Conservation (phyloP, 78 protist species). For the Speleostelium caveatum region DNA sequence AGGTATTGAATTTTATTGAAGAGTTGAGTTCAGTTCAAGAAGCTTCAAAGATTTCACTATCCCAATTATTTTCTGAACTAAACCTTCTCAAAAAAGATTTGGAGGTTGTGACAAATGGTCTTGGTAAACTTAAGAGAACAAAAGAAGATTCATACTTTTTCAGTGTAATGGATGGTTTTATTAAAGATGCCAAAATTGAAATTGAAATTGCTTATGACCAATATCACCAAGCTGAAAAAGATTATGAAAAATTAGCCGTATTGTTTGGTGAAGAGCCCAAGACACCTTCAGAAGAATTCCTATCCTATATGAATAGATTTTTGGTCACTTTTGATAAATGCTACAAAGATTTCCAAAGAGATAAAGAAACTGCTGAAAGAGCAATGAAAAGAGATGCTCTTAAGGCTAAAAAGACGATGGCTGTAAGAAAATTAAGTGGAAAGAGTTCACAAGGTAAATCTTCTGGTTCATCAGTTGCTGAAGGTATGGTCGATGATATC, state of each 20-base stretch:
- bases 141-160: conserved; percentile 53
- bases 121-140: conserved; percentile 43
- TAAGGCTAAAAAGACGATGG: conserved; percentile 29
- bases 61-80: conserved; percentile 1
- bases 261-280: conserved; percentile 70
- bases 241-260: conserved; percentile 12
- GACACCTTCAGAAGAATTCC: conserved; percentile 69
- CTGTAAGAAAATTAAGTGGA: conserved; percentile 20
- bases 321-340: conserved; percentile 34
- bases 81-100: conserved; percentile 48
- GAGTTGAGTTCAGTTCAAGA: conserved; percentile 16
- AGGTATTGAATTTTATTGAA: conserved; percentile 15
- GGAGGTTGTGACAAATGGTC: conserved; percentile 18
- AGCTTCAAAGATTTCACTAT: conserved; percentile 45
- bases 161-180: conserved; percentile 49
- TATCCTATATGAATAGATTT: conserved; percentile 7
- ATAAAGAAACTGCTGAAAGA: conserved; percentile 53
- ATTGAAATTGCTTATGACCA: conserved; percentile 53
- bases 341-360: conserved; percentile 38
- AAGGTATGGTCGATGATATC: conserved; percentile 66
- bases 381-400: conserved; percentile 50
- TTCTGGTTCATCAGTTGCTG: neutral
- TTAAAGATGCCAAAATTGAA: conserved; percentile 59
- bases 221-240: conserved; percentile 16
- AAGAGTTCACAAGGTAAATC: neutral